These are phyloP conservation scores for Ziziphus jujuba DNA, from an alignment of 306 rosid species.

Conservation along the genomic window DNA sequence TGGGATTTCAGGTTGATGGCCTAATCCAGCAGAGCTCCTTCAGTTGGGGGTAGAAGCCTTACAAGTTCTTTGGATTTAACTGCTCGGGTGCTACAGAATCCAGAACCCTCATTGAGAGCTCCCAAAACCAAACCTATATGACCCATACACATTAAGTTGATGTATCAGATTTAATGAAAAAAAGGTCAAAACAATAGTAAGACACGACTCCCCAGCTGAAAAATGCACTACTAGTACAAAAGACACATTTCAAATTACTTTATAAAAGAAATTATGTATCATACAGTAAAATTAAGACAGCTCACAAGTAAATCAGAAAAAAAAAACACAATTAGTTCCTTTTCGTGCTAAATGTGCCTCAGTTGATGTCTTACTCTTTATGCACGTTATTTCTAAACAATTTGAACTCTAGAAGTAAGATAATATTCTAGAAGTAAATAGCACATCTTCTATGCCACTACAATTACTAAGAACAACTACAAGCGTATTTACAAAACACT, in stretches of 20 bases:
- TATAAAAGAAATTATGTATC: no score
- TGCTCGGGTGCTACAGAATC: constrained; percentile 72
- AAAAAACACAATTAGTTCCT: no score
- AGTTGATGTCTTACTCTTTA: no score
- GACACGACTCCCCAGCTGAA: not conserved
- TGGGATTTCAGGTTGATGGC: constrained; percentile 90
- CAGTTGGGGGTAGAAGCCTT: constrained; percentile 63
- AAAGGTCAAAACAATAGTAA: not conserved
- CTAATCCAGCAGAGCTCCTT: constrained; percentile 83
- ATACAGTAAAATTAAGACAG: no score
- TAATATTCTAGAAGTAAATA: no score
- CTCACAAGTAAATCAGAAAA: no score
- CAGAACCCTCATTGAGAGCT: constrained; percentile 71
- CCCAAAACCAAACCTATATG: constrained; percentile 89
- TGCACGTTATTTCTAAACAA: no score
- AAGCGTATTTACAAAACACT: not conserved
- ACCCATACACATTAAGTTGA: constrained; percentile 28
- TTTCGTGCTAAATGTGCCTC: no score
- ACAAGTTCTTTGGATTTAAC: constrained; percentile 74
- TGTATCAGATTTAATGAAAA: not conserved
- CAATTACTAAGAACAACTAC: no score
- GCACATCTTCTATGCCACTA: no score
- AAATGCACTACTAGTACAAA: not conserved
- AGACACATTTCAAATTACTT: no score
- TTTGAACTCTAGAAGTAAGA: no score